Percentiles rank a stretch among this genome's conserved stretches.
These are phyloP conservation scores for Mycena venus DNA, from an alignment of 768 basidiomycete genomes.

Conservation along the genomic window DNA sequence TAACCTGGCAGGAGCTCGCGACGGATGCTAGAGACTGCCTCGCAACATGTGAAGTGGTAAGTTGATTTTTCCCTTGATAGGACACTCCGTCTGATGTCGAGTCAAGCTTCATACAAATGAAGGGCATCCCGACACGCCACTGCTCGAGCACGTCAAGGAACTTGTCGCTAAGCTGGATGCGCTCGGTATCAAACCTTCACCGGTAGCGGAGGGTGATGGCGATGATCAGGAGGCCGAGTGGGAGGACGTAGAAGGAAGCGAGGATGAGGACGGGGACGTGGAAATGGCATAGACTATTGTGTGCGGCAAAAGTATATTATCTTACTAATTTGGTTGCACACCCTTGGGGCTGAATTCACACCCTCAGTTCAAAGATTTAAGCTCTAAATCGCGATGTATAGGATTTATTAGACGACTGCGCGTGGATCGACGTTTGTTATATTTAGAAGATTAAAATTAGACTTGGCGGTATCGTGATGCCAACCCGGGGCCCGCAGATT, in stretches of 20 bases:
- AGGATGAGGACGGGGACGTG: constrained; percentile 68
- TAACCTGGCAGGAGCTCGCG: constrained; percentile 84
- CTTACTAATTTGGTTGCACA: background rate
- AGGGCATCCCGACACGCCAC: constrained; percentile 79
- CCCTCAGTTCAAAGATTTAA: too few species aligned
- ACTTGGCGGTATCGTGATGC: too few species aligned
- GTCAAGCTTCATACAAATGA: constrained; percentile 77
- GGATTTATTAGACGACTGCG: too few species aligned
- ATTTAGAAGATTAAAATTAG: too few species aligned
- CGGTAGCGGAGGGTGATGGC: constrained; percentile 67
- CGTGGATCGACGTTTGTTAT: too few species aligned
- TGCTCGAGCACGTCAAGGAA: constrained; percentile 83
- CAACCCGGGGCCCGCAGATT: too few species aligned
- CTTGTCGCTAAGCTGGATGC: constrained; percentile 77
- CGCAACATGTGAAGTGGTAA: constrained; percentile 84
- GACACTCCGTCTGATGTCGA: constrained; percentile 15
- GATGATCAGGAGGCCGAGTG: constrained; percentile 64
- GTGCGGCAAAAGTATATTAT: constrained; percentile 46
- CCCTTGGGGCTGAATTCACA: too few species aligned
- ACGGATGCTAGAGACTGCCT: constrained; percentile 85
- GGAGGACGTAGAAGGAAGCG: constrained; percentile 73
- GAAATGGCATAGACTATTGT: constrained; percentile 67
- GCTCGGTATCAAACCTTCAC: constrained; percentile 74
- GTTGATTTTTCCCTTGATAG: constrained; percentile 39
- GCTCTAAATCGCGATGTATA: too few species aligned